Conservation (phyloP, 208 protist species). For the Leishmania tarentolae region DNA sequence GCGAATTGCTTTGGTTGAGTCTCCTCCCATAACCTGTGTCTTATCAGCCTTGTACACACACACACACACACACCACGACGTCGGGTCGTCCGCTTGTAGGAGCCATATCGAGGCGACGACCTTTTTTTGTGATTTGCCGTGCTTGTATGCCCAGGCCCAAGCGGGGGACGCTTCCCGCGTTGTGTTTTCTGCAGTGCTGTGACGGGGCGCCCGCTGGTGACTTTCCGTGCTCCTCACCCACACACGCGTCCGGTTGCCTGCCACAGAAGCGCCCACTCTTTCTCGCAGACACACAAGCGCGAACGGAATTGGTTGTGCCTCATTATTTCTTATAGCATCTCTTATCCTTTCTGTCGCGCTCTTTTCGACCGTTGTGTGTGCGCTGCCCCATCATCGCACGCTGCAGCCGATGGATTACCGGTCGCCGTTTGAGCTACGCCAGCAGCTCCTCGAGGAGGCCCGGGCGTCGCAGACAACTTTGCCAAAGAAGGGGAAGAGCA, state of each 20-base stretch:
- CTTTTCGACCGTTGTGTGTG: background rate
- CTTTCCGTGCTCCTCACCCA: background rate
- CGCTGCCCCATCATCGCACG: background rate
- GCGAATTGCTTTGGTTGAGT: background rate
- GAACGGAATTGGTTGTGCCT: background rate
- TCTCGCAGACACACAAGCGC: background rate
- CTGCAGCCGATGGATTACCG: slow-evolving; percentile 72
- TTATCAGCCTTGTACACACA: background rate
- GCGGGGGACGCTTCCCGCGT: too few relatives aligned
- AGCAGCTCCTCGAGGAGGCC: slow-evolving; percentile 72
- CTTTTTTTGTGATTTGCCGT: background rate
- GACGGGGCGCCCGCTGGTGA: background rate
- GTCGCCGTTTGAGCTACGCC: slow-evolving; percentile 86
- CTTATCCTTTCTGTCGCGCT: background rate
- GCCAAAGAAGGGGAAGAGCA: slow-evolving; percentile 29
- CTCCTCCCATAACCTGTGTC: background rate
- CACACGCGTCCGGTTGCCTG: background rate
- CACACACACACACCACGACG: background rate
- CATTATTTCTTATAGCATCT: background rate
- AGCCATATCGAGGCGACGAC: background rate
- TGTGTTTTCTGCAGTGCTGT: background rate
- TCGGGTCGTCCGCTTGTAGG: background rate
- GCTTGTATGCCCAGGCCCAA: background rate
- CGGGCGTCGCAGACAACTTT: slow-evolving; percentile 30
- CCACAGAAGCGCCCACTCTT: background rate